Evolutionary conservation across 163 green algal species (phyloP), one percentile per base, ranked within the genome.

Genomic region (Scenedesmus sp.): DNA sequence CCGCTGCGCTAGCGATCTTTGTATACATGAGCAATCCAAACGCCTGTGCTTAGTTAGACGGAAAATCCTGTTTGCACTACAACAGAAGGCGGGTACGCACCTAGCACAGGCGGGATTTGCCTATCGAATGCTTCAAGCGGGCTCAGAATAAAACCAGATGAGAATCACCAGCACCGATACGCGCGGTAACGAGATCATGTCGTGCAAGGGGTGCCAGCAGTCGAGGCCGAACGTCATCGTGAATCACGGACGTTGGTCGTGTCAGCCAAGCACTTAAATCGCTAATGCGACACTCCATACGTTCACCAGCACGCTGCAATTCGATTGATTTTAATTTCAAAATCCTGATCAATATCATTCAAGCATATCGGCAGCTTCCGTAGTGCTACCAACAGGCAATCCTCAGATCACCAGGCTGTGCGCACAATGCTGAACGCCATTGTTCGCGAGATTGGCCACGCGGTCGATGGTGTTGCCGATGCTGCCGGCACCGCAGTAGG

Each of bases 401-500:
- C 7, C 65, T 24, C 30, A 72, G 65, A 76, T 76, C 65, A 76
- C 30, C 65, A 76, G 7, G 5, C 65, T 40, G 26, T 7, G 2
- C 13, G 33, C 81, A 86, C 26, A 13, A 86, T 86, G 81, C n/a
- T 86, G 5, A 70, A 73, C 13, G 81, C 81, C 37, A 86, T 86
- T 42, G 83, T 56, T 53, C 68, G 70, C 35, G 70, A 56, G 56
- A 51, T 33, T 20, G 70, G 37, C 33, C 35, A 78, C 53, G 83
- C 83, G 10, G 83, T 30, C 26, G 56, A 72, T 49, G 73, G 35
- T 33, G 37, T 46, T 0, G 12, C 73, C 13, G 35, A n/a, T 51
- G 83, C 83, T n/a, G 83, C 44, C 9, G 61, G 59, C 15, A 40
- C 46, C 26, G 72, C 42, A 35, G 61, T 81, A 2, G 7, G 42